A percentile compares a stretch with the other conserved stretches of the same genome.
phyloP scores from a whole-genome alignment of 306 rosid species.

The Prinsepia uniflora region DNA sequence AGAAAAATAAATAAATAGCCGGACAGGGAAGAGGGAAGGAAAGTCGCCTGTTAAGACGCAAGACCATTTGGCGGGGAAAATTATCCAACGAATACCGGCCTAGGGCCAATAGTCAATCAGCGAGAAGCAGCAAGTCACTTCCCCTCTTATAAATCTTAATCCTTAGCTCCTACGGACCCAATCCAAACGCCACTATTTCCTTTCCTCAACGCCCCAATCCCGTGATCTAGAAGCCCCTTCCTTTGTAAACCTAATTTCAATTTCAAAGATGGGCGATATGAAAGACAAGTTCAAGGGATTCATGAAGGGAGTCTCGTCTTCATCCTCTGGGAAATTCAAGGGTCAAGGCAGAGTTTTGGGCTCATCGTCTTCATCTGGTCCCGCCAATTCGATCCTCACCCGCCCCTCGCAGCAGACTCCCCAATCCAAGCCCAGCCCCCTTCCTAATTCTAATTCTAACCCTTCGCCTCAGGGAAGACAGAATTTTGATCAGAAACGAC shows the following conservation, averaged over 20 bases:
- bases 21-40: background rate
- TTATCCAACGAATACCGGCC: background rate
- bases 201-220: background rate
- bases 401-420: constrained; percentile 27
- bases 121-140: background rate
- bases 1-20: background rate
- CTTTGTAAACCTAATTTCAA: background rate
- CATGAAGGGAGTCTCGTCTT: constrained; percentile 64
- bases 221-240: background rate
- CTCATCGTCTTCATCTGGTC: constrained; percentile 54
- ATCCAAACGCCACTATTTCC: background rate
- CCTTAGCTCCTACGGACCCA: background rate
- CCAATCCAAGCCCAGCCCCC: constrained; percentile 41
- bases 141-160: background rate
- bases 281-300: constrained; percentile 88
- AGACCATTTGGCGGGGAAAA: constrained; percentile 11
- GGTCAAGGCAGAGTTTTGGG: constrained; percentile 96
- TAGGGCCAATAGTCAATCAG: background rate
- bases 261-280: constrained; percentile 57
- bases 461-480: constrained; percentile 33
- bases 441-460: constrained; percentile 29
- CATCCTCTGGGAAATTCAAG: constrained; percentile 75
- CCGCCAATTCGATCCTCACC: constrained; percentile 32
- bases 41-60: background rate
- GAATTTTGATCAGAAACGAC: constrained; percentile 20